Base-by-base conservation (phyloP, 495 filamentous ascomycete genomes). In the Penicillium nucicola region DNA sequence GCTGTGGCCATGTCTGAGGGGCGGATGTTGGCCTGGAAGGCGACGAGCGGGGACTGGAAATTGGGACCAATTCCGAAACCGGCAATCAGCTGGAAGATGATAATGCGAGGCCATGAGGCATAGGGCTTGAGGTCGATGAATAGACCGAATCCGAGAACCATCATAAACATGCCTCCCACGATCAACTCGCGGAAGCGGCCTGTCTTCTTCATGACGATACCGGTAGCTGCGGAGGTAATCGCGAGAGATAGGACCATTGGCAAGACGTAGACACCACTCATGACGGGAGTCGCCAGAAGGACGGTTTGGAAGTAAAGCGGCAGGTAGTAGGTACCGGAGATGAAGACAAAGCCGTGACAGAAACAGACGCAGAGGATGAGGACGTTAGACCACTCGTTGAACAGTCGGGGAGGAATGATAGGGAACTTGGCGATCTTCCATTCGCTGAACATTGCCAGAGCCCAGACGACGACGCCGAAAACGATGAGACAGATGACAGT, bases 291-390 rank as follows among this genome's bases (percentile, higher is more conserved):
- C 10, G 83, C 82, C 3, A 87, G 83, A 6, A 91, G 80, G 11
- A 90, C 87, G 31, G 83, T 79, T 64, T 90, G 86, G 68, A 88
- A 88, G 69, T 90, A 91, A 33, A 92, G 76, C 0, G 88, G 88
- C 12, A 92, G 76, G 60, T 84, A 91, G 74, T 90, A 91, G 50
- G 80, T 76, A 25, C 80, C 82, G 2, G 82, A 74, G 56, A 91
- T 88, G 74, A 91, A 91, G 49, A 88, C 82, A 55, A 83, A 81
- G 32, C 80, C 83, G 56, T 92, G 88, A 48, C 79, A 70, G 64
- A 86, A 85, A 48, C 75, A 78, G 38, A 84, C 70, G 6, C 66
- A 20, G 3, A 89, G 70, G 0, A 78, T 68, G 3, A 83, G 80
- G 19, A 85, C 55, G 62, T 84, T 85, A 18, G 83, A 79, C 17